Percentiles rank a stretch among this genome's conserved stretches.
Evolutionary conservation across 768 basidiomycete genomes (phyloP).

Genomic region (Lentinula guzmanii): DNA sequence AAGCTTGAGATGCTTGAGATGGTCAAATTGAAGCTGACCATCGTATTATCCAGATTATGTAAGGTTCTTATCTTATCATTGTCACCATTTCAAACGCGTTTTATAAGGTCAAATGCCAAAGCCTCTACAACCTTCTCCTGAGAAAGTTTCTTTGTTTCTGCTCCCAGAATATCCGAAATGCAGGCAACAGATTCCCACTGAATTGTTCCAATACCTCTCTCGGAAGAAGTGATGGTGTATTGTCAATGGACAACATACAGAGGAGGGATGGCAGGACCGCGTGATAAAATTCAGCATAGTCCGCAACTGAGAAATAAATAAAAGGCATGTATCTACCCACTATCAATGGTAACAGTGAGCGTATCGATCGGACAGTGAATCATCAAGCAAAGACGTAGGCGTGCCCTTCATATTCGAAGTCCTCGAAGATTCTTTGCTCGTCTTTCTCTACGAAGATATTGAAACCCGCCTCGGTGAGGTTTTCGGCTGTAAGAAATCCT

Average conservation of each 20-base stretch:
- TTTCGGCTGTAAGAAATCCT: slow-evolving; percentile 85
- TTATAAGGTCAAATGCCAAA: neutral
- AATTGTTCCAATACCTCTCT: slow-evolving; percentile 96
- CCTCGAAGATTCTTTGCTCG: slow-evolving; percentile 93
- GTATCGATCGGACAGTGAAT: neutral
- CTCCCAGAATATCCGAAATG: slow-evolving; percentile 69
- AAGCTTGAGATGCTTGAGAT: no score
- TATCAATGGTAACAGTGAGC: slow-evolving; percentile 82
- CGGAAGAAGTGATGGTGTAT: slow-evolving; percentile 90
- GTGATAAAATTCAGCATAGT: neutral
- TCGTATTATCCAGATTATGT: no score
- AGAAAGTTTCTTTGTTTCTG: slow-evolving; percentile 81
- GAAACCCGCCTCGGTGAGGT: slow-evolving; percentile 85
- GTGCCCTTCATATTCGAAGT: slow-evolving; percentile 93
- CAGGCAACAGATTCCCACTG: slow-evolving; percentile 78
- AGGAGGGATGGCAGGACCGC: slow-evolving; percentile 54
- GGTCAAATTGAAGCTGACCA: no score
- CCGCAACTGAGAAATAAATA: neutral
- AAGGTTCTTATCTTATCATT: no score
- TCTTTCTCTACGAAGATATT: slow-evolving; percentile 89
- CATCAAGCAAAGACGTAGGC: slow-evolving; percentile 27
- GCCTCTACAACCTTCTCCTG: slow-evolving; percentile 29
- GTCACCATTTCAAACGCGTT: no score
- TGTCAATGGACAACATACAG: slow-evolving; percentile 92
- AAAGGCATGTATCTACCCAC: slow-evolving; percentile 48